Conservation (phyloP, 2,329 filamentous ascomycete species). For the Cladosporium sphaerospermum region DNA sequence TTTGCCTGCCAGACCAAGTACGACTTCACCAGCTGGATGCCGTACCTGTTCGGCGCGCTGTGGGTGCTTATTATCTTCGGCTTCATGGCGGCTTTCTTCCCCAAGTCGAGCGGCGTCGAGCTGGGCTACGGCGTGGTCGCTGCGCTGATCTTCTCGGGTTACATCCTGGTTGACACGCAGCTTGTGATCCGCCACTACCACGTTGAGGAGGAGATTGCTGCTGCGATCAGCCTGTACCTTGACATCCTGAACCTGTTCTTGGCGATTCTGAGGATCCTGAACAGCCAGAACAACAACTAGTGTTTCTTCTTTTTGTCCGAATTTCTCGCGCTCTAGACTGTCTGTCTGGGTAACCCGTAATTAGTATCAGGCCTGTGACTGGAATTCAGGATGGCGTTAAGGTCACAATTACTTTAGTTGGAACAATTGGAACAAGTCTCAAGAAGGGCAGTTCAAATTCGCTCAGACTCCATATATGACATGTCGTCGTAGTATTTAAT, state of each 20-base stretch:
- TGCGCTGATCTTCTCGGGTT: slow-evolving; percentile 85
- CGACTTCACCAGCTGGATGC: slow-evolving; percentile 96
- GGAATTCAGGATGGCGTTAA: too few species aligned
- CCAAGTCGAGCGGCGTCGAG: slow-evolving; percentile 72
- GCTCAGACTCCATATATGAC: too few species aligned
- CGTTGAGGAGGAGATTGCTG: slow-evolving; percentile 95
- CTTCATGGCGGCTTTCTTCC: slow-evolving; percentile 88
- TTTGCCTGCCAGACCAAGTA: slow-evolving; percentile 98
- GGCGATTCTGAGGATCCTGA: slow-evolving; percentile 88
- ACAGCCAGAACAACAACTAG: slow-evolving; percentile 92
- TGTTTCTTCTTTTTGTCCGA: neutral
- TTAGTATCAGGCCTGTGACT: too few species aligned
- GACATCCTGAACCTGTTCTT: slow-evolving; percentile 97
- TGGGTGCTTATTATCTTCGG: slow-evolving; percentile 91
- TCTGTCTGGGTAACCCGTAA: too few species aligned
- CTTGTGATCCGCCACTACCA: slow-evolving; percentile 93
- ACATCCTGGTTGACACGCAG: slow-evolving; percentile 95
- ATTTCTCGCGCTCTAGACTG: too few species aligned
- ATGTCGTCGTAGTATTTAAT: too few species aligned
- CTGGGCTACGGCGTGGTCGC: slow-evolving; percentile 76
- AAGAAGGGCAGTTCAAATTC: too few species aligned
- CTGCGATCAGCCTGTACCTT: slow-evolving; percentile 76
- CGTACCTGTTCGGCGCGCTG: slow-evolving; percentile 83
- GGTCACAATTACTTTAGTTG: too few species aligned
- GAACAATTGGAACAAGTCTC: too few species aligned